A percentile compares a stretch with the other conserved stretches of the same genome.
Evolutionary conservation across 1,284 basidiomycete genomes (phyloP).

Genomic region (Marasmius fiardii): DNA sequence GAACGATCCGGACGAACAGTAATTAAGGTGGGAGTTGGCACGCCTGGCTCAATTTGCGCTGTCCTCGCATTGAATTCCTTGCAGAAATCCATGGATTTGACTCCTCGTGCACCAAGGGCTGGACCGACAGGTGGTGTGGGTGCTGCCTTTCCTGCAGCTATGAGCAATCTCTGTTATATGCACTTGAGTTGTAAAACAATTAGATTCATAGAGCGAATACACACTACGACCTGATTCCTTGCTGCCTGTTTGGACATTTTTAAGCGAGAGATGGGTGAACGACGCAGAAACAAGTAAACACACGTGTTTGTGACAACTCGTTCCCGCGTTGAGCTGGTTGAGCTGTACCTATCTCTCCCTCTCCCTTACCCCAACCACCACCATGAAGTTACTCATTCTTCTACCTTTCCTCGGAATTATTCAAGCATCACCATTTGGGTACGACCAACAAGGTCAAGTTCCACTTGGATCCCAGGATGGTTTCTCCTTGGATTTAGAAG

Average conservation of each 20-base stretch:
- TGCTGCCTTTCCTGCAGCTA: constrained; percentile 93
- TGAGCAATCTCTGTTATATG: constrained; percentile 70
- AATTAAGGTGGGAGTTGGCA: constrained; percentile 89
- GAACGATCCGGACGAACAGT: constrained; percentile 93
- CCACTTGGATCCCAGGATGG: constrained; percentile 26
- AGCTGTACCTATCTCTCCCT: constrained; percentile 1
- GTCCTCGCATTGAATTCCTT: constrained; percentile 96
- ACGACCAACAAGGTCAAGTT: constrained; percentile 31
- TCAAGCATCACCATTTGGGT: constrained; percentile 28
- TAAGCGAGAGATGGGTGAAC: neutral
- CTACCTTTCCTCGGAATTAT: constrained; percentile 34
- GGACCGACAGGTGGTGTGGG: constrained; percentile 97
- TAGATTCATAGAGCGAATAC: constrained; percentile 22
- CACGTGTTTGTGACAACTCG: constrained; percentile 16
- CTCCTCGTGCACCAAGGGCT: constrained; percentile 94
- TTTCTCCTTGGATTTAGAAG: constrained; percentile 62
- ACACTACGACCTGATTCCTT: constrained; percentile 63
- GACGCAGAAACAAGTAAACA: constrained; percentile 13
- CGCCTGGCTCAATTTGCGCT: constrained; percentile 82
- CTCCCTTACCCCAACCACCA: constrained; percentile 14
- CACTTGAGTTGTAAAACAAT: constrained; percentile 11
- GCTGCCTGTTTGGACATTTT: constrained; percentile 58
- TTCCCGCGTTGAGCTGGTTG: too few relatives aligned
- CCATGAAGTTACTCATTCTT: constrained; percentile 47
- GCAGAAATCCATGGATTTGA: constrained; percentile 99